A percentile compares a stretch with the other conserved stretches of the same genome.
phyloP scores from a whole-genome alignment of 179 eudicot genomes.

The Patellifolia procumbens region DNA sequence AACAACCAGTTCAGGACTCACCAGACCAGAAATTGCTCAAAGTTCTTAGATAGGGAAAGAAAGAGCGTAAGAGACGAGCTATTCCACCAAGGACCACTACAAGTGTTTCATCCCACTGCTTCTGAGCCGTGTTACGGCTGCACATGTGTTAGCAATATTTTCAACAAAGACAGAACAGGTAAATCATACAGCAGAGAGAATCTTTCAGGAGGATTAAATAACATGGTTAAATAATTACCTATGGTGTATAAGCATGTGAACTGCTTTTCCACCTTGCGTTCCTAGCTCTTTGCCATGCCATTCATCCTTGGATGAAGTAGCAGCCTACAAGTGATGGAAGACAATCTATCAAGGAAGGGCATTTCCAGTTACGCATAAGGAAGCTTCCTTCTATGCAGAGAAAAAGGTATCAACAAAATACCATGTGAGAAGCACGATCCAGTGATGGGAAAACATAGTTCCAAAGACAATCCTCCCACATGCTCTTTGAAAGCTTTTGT shows the following conservation, averaged over 20 bases:
- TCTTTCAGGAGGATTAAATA: slow-evolving; percentile 11
- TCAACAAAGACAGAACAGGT: background rate
- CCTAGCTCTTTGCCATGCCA: slow-evolving; percentile 99
- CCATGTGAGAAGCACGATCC: slow-evolving; percentile 95
- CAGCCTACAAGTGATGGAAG: slow-evolving; percentile 59
- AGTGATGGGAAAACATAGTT: slow-evolving; percentile 88
- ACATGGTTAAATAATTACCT: slow-evolving; percentile 50
- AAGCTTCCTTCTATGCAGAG: slow-evolving; percentile 11
- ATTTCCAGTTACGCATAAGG: background rate
- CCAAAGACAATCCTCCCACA: slow-evolving; percentile 99
- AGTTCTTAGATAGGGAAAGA: slow-evolving; percentile 77
- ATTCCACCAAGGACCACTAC: slow-evolving; percentile 91
- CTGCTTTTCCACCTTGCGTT: slow-evolving; percentile 94
- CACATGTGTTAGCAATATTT: slow-evolving; percentile 17
- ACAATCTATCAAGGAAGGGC: slow-evolving; percentile 7
- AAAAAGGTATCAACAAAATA: slow-evolving; percentile 29
- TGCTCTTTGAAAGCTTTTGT: slow-evolving; percentile 83
- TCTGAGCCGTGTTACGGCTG: slow-evolving; percentile 99
- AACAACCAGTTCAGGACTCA: slow-evolving; percentile 29
- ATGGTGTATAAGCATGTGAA: slow-evolving; percentile 99
- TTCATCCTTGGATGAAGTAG: slow-evolving; percentile 96
- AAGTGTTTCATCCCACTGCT: slow-evolving; percentile 99
- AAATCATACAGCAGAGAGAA: slow-evolving; percentile 4
- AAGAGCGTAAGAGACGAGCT: slow-evolving; percentile 81
- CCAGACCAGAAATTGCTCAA: slow-evolving; percentile 87